Conservation (phyloP, 352 stramenopile species). For the Globisporangium echinulatum region DNA sequence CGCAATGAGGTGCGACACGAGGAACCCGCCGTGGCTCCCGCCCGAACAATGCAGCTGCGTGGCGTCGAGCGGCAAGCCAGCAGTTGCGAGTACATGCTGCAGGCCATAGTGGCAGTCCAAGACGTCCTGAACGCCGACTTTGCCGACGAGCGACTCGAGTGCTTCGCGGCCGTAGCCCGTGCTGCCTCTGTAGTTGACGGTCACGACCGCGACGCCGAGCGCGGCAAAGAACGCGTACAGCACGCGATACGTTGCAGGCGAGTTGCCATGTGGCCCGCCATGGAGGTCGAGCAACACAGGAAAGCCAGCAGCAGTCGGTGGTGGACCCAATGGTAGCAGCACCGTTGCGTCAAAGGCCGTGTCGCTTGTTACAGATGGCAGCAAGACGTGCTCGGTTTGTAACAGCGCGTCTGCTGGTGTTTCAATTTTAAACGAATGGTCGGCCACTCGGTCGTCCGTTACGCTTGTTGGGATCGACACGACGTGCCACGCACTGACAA, state of each 20-base stretch:
- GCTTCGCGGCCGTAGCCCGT: constrained; percentile 89
- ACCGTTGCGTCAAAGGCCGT: constrained; percentile 75
- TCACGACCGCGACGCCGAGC: constrained; percentile 87
- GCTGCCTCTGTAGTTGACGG: constrained; percentile 95
- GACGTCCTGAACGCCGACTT: constrained; percentile 90
- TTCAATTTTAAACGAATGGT: constrained; percentile 23
- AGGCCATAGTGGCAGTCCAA: constrained; percentile 88
- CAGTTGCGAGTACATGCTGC: constrained; percentile 58
- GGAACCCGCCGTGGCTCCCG: constrained; percentile 94
- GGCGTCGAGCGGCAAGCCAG: constrained; percentile 59
- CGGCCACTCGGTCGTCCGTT: constrained; percentile 30
- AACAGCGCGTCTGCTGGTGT: constrained; percentile 19
- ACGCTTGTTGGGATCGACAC: constrained; percentile 44
- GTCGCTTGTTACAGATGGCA: constrained; percentile 38
- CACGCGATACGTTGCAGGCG: constrained; percentile 79
- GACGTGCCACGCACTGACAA: constrained; percentile 59
- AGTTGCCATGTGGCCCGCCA: constrained; percentile 89
- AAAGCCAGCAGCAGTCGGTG: constrained; percentile 28
- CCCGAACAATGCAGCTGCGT: constrained; percentile 88
- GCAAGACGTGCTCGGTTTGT: constrained; percentile 25
- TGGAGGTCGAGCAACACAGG: constrained; percentile 87
- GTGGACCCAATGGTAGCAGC: constrained; percentile 38
- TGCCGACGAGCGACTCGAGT: constrained; percentile 87
- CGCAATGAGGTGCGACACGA: constrained; percentile 89
- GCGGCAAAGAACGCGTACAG: constrained; percentile 88